A percentile compares a stretch with the other conserved stretches of the same genome.
Evolutionary conservation across 2,329 filamentous ascomycete species (phyloP).

Genomic region (Balansia obtecta): DNA sequence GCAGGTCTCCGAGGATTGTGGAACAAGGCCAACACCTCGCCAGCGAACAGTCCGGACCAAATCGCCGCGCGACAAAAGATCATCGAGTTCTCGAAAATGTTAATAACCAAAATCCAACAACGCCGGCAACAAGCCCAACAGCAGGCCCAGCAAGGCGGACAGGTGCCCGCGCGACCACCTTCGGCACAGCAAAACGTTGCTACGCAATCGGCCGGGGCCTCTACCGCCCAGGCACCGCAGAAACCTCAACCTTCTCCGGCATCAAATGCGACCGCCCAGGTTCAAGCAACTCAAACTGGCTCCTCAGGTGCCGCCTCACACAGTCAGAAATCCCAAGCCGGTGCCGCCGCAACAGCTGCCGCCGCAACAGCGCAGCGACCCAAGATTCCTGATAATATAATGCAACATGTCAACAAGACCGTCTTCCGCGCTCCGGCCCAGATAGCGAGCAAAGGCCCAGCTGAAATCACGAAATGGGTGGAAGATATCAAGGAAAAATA

Average conservation of each 20-base stretch:
- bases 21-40: conserved; percentile 35
- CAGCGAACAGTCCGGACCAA: conserved; percentile 35
- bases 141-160: conserved; percentile 14
- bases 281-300: conserved; percentile 4
- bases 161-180: conserved; percentile 12
- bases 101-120: conserved; percentile 37
- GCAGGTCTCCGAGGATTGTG: conserved; percentile 41
- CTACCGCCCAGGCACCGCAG: conserved; percentile 11
- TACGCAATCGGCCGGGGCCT: conserved; percentile 9
- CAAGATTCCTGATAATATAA: conserved; percentile 30
- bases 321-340: conserved; percentile 11
- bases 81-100: conserved; percentile 45
- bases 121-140: conserved; percentile 24
- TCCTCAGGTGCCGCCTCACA: conserved; percentile 7
- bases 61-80: conserved; percentile 44
- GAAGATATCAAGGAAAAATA: conserved; percentile 35
- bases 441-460: conserved; percentile 28
- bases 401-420: conserved; percentile 35
- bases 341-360: background rate
- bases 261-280: conserved; percentile 1
- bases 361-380: conserved; percentile 13
- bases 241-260: conserved; percentile 2
- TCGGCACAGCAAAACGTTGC: conserved; percentile 6
- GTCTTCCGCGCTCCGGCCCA: conserved; percentile 31
- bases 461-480: conserved; percentile 35